These are phyloP conservation scores for Colletotrichum trifolii DNA, from an alignment of 2,329 filamentous ascomycete species.

Conservation along the genomic window DNA sequence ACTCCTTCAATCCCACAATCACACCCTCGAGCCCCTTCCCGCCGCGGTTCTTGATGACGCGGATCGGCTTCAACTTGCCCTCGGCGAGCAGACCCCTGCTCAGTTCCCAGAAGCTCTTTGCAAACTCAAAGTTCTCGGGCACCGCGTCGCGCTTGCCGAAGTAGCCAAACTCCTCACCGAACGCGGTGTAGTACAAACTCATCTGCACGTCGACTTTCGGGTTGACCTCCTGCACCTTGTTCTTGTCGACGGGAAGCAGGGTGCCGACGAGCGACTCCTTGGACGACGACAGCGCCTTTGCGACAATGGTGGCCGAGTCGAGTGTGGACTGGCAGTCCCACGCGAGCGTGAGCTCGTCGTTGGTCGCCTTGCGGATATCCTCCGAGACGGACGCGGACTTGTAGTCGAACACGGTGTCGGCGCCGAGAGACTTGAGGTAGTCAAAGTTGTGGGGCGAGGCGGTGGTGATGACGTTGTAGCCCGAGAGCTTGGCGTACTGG, in stretches of 20 bases:
- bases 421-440: constrained; percentile 46
- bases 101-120: constrained; percentile 48
- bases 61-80: constrained; percentile 48
- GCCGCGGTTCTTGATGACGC: constrained; percentile 43
- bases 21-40: constrained; percentile 48
- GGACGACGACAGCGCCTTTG: constrained; percentile 31
- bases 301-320: constrained; percentile 39
- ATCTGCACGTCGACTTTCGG: constrained; percentile 44
- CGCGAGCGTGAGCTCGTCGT: constrained; percentile 40
- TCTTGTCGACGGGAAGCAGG: constrained; percentile 50
- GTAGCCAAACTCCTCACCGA: constrained; percentile 47
- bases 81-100: constrained; percentile 45
- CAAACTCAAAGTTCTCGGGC: constrained; percentile 46
- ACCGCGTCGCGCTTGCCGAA: constrained; percentile 32
- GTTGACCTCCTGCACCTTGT: constrained; percentile 55
- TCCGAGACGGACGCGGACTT: constrained; percentile 37
- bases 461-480: constrained; percentile 45
- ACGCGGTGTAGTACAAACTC: constrained; percentile 51
- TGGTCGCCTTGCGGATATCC: constrained; percentile 42
- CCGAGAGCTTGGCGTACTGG: constrained; percentile 51
- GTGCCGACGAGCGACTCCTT: constrained; percentile 49
- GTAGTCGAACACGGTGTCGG: constrained; percentile 48
- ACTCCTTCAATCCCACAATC: constrained; percentile 46
- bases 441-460: constrained; percentile 49
- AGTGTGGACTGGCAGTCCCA: constrained; percentile 41